These are phyloP conservation scores for Ophiostoma sp. DNA, from an alignment of 2,329 filamentous ascomycete species.

Conservation along the genomic window DNA sequence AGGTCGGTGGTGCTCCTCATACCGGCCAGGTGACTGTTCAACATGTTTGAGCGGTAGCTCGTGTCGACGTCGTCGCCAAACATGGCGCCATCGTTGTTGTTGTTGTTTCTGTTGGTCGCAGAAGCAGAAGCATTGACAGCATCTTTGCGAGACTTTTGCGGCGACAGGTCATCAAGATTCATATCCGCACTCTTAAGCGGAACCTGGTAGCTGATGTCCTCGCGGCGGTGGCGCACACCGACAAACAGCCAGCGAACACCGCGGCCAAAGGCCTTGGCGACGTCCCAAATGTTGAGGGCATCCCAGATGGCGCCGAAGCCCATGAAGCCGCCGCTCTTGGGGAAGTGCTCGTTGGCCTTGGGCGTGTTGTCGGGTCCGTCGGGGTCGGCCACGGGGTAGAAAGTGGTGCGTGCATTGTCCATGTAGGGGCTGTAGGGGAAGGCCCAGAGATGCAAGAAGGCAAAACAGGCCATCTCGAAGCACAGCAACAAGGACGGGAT, in stretches of 20 bases:
- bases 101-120: background rate
- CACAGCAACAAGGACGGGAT: constrained; percentile 73
- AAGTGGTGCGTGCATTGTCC: constrained; percentile 39
- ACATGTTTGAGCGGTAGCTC: constrained; percentile 26
- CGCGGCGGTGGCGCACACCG: constrained; percentile 57
- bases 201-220: constrained; percentile 46
- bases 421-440: constrained; percentile 72
- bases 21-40: constrained; percentile 7
- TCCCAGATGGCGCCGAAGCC: constrained; percentile 71
- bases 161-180: constrained; percentile 37
- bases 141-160: constrained; percentile 14
- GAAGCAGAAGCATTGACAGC: no score
- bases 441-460: constrained; percentile 73
- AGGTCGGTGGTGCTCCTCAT: constrained; percentile 38
- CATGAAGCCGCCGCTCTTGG: constrained; percentile 59
- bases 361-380: constrained; percentile 39
- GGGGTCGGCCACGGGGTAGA: constrained; percentile 44
- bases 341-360: constrained; percentile 41
- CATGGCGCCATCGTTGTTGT: constrained; percentile 5
- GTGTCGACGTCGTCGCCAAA: constrained; percentile 25
- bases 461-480: constrained; percentile 79
- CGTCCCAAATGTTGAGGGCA: constrained; percentile 75
- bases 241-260: constrained; percentile 77
- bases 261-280: constrained; percentile 72
- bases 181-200: constrained; percentile 30